Conservation (phyloP, 1,284 basidiomycete species). For the Xerocomus tenax region DNA sequence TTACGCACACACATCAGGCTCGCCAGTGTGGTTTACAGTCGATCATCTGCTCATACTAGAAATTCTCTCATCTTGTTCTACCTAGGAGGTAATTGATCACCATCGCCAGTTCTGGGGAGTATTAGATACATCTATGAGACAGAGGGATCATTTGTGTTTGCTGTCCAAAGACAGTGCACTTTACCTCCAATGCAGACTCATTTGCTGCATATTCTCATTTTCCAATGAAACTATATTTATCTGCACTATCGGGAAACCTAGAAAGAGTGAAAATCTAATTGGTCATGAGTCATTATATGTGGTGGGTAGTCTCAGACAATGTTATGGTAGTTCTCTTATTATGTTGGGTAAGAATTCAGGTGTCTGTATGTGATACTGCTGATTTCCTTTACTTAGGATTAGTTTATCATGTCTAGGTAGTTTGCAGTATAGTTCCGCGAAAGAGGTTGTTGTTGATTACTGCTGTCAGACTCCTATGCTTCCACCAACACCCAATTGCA, state of each 20-base stretch:
- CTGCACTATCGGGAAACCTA: neutral
- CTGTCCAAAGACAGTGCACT: neutral
- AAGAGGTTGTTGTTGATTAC: too few relatives aligned
- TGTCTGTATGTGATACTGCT: too few relatives aligned
- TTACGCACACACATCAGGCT: neutral
- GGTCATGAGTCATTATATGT: neutral
- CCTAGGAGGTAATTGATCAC: neutral
- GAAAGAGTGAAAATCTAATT: neutral
- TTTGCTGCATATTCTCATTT: neutral
- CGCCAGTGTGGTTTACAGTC: neutral
- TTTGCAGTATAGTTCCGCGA: too few relatives aligned
- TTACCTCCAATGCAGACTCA: neutral
- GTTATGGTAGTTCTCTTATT: neutral
- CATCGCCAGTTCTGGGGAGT: neutral
- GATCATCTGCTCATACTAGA: neutral
- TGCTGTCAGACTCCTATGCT: too few relatives aligned
- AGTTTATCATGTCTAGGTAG: too few relatives aligned
- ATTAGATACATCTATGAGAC: neutral
- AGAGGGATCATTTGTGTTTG: neutral
- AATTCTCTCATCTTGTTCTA: constrained; percentile 7
- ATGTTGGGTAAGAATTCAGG: neutral
- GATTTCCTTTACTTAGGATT: too few relatives aligned
- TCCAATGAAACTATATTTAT: neutral
- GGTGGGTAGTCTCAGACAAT: neutral
- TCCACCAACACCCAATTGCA: too few relatives aligned